Conservation (phyloP, 1,139 yeast species). For the Lodderomyces orthopsilosis region DNA sequence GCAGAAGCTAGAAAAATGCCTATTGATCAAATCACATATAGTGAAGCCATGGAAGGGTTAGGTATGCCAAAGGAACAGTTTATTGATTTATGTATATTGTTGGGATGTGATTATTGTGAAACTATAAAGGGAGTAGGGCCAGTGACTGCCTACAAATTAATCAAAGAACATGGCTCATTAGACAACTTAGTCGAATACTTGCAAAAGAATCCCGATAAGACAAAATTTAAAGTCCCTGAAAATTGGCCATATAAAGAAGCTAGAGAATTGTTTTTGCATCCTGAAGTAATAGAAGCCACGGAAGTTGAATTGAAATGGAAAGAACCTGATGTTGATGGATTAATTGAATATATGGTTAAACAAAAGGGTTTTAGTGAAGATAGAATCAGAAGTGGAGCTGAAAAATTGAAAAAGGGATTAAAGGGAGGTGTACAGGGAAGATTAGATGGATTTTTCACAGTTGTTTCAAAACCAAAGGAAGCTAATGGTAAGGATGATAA, state of each 20-base stretch:
- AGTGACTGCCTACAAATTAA: slow-evolving; percentile 83
- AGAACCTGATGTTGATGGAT: slow-evolving; percentile 76
- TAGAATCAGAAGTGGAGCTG: slow-evolving; percentile 83
- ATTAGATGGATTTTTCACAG: slow-evolving; percentile 85
- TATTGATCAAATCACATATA: slow-evolving; percentile 75
- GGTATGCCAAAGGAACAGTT: slow-evolving; percentile 71
- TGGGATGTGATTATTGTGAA: slow-evolving; percentile 97
- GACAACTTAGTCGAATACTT: slow-evolving; percentile 74
- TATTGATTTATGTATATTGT: slow-evolving; percentile 84
- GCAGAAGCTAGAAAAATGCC: slow-evolving; percentile 94
- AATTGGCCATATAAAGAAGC: slow-evolving; percentile 94
- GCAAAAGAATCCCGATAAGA: slow-evolving; percentile 54
- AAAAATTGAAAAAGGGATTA: slow-evolving; percentile 76
- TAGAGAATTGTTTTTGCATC: slow-evolving; percentile 72
- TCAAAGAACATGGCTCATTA: slow-evolving; percentile 78
- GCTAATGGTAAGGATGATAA: slow-evolving; percentile 14
- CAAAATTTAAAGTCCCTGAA: slow-evolving; percentile 83
- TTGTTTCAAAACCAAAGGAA: slow-evolving; percentile 53
- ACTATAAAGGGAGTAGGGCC: slow-evolving; percentile 96
- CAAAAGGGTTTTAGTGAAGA: slow-evolving; percentile 90
- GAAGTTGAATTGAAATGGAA: slow-evolving; percentile 72
- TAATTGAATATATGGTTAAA: slow-evolving; percentile 66
- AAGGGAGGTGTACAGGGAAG: slow-evolving; percentile 89
- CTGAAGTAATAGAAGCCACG: slow-evolving; percentile 67
- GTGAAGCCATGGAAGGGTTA: slow-evolving; percentile 69